Base-by-base conservation (phyloP, 2,329 filamentous ascomycete species). In the Beauveria sp. region DNA sequence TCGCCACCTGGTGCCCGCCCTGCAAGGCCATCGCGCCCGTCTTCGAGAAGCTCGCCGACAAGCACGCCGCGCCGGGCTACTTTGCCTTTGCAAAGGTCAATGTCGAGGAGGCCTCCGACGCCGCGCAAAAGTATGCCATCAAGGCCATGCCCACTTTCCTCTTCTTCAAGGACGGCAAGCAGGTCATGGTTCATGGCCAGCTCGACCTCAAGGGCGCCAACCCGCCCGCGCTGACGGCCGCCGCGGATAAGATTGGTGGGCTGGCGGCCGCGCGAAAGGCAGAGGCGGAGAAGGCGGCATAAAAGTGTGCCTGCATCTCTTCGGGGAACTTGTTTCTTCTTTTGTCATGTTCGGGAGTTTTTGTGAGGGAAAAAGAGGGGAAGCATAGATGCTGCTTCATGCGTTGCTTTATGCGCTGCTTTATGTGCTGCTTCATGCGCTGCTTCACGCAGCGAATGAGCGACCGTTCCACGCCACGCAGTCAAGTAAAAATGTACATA, bases 141-240 rank as follows among this genome's bases (percentile, higher is more conserved):
- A 86, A 89, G 69, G 91, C 92, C 74, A 97, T 97, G 93, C 93
- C 93, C 55, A 96, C 92, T 12, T 97, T 97, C 76, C 69, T 90
- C 61, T 78, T 96, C 73, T 96, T 93, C 85, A 92, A 92, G 82
- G 77, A 88, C 66, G 91, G 89, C 66, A 66, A 66, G 58, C 68
- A 69, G 57, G 70, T 72, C 43, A 68, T 66, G 24, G 70, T 73
- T 14, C 69, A 72, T 26, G 70, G 70, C 4, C 61, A 72, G 61
- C 64, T 67, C 9, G 64, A 67, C 61, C 70, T 76, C 63, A 70
- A 68, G 61, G 74, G 74, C 12, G 74, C 73, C 1, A 70, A 76
- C 40, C 69, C 68, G 1, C 47, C 61, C 12, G 63, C 63, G 8
- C 64, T 77, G 20, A 67, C 65, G 7, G 70, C 70, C 4, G 74